Conservation (phyloP, 768 basidiomycete genomes). For the Leucosporidium scottii region DNA sequence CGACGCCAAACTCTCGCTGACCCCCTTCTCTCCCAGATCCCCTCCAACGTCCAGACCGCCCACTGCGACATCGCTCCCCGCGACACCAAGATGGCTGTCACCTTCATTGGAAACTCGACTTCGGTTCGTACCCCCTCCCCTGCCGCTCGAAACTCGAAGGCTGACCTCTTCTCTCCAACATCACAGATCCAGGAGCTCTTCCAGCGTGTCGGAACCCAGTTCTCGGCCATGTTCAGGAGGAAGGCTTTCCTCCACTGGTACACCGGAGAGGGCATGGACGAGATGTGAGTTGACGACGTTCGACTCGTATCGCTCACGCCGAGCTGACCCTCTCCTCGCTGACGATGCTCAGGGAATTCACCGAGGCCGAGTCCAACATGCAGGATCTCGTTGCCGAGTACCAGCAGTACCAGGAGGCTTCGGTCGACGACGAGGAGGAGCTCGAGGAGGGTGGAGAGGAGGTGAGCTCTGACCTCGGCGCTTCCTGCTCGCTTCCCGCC, state of each 20-base stretch:
- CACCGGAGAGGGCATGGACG: slow-evolving; percentile 98
- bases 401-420: slow-evolving; percentile 41
- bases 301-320: too few relatives aligned
- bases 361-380: slow-evolving; percentile 32
- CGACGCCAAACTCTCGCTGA: background rate
- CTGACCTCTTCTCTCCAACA: slow-evolving; percentile 71
- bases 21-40: slow-evolving; percentile 65
- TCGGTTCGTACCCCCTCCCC: slow-evolving; percentile 40
- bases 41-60: slow-evolving; percentile 96
- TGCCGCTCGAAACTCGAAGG: slow-evolving; percentile 92
- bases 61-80: slow-evolving; percentile 98
- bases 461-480: background rate
- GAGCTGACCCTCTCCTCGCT: too few relatives aligned
- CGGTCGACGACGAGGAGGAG: slow-evolving; percentile 21
- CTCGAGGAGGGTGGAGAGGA: slow-evolving; percentile 29
- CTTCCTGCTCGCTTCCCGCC: background rate
- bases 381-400: slow-evolving; percentile 33
- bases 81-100: slow-evolving; percentile 55
- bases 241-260: slow-evolving; percentile 47
- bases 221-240: slow-evolving; percentile 83
- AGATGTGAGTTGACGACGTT: slow-evolving; percentile 53
- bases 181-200: slow-evolving; percentile 97
- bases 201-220: slow-evolving; percentile 97
- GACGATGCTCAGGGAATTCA: slow-evolving; percentile 35
- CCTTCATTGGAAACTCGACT: slow-evolving; percentile 82